Conservation (phyloP, 2,329 filamentous ascomycete genomes). For the Blastomyces parvus region DNA sequence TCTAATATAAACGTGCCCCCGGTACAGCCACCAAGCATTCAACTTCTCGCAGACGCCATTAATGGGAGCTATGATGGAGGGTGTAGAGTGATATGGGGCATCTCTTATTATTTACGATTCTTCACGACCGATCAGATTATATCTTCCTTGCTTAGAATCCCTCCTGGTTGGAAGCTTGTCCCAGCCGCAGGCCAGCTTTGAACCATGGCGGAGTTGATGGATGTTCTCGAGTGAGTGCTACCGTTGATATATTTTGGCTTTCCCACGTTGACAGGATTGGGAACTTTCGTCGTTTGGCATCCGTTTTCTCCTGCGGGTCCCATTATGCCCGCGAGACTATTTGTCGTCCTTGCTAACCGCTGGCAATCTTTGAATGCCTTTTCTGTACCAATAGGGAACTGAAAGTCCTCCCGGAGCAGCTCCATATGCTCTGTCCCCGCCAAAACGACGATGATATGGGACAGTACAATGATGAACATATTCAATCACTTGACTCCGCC, state of each 20-base stretch:
- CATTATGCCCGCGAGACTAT: background rate
- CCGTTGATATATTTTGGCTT: background rate
- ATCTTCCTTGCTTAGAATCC: background rate
- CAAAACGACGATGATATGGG: conserved; percentile 51
- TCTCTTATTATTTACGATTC: background rate
- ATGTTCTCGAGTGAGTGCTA: conserved; percentile 32
- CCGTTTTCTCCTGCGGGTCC: no score
- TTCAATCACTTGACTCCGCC: conserved; percentile 17
- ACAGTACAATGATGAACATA: conserved; percentile 48
- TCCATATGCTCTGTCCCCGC: conserved; percentile 61
- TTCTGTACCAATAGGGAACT: conserved; percentile 29
- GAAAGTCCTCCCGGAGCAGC: conserved; percentile 36
- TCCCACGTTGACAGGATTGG: background rate
- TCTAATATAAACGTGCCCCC: background rate
- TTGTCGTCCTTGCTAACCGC: background rate
- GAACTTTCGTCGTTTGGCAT: conserved; percentile 1
- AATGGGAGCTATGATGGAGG: background rate
- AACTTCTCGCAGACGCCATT: no score
- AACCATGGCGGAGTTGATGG: conserved; percentile 33
- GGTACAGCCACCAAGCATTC: no score
- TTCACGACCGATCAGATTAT: background rate
- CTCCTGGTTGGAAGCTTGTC: background rate
- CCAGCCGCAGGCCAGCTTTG: background rate
- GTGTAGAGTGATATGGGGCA: background rate
- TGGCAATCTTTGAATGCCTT: conserved; percentile 2